These are phyloP conservation scores for Aspergillus nidulans DNA, from an alignment of 495 filamentous ascomycete species.

Conservation along the genomic window DNA sequence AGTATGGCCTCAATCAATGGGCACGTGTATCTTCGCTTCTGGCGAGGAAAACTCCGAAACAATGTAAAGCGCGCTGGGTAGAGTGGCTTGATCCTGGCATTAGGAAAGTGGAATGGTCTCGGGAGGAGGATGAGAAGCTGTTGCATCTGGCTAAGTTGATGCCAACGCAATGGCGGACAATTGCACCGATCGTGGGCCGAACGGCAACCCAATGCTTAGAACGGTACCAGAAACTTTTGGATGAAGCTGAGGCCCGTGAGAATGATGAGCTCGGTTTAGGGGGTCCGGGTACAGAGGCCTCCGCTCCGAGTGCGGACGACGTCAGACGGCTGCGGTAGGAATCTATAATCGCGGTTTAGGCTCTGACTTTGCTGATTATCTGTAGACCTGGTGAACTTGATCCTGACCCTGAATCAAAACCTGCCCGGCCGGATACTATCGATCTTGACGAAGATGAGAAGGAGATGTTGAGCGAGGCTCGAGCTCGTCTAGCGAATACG, in stretches of 20 bases:
- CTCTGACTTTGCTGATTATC: slow-evolving; percentile 18
- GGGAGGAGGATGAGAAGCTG: slow-evolving; percentile 97
- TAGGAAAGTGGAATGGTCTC: slow-evolving; percentile 97
- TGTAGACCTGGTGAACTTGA: slow-evolving; percentile 83
- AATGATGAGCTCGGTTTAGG: slow-evolving; percentile 76
- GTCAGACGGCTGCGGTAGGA: slow-evolving; percentile 70
- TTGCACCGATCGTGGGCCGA: slow-evolving; percentile 92
- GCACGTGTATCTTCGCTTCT: slow-evolving; percentile 96
- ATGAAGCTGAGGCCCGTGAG: slow-evolving; percentile 91
- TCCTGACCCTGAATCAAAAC: slow-evolving; percentile 93
- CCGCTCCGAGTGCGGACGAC: slow-evolving; percentile 89
- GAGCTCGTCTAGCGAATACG: slow-evolving; percentile 92
- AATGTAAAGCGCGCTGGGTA: slow-evolving; percentile 96
- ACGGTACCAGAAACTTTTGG: slow-evolving; percentile 91
- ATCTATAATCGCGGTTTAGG: neutral
- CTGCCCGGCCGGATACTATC: slow-evolving; percentile 94
- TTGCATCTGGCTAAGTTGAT: slow-evolving; percentile 96
- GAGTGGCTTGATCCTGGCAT: slow-evolving; percentile 98
- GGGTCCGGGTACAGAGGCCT: slow-evolving; percentile 83
- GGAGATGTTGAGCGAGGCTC: slow-evolving; percentile 97
- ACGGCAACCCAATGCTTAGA: slow-evolving; percentile 97
- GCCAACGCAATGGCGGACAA: slow-evolving; percentile 98
- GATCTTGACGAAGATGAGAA: slow-evolving; percentile 99
- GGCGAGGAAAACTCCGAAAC: slow-evolving; percentile 95
- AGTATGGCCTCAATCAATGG: slow-evolving; percentile 98